Percentiles rank a stretch among this genome's conserved stretches.
phyloP scores from a whole-genome alignment of 2,329 filamentous ascomycete genomes.

The Cadophora sp. region DNA sequence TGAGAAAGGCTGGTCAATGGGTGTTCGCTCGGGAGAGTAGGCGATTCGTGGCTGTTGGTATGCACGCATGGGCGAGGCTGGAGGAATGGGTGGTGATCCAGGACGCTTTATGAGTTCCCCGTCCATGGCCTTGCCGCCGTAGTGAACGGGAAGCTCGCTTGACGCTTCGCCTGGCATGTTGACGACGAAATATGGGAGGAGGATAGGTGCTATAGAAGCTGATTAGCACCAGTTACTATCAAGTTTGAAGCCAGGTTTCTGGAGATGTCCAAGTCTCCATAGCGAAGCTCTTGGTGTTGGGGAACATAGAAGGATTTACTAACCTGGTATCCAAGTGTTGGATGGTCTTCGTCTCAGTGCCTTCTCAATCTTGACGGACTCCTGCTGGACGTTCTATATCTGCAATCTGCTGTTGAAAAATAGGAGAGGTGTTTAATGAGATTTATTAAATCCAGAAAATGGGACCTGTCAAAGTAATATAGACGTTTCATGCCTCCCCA shows the following conservation, averaged over 20 bases:
- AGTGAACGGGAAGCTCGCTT: constrained; percentile 35
- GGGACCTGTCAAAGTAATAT: constrained; percentile 32
- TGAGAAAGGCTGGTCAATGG: constrained; percentile 26
- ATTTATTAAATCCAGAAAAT: constrained; percentile 1
- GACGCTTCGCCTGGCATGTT: constrained; percentile 32
- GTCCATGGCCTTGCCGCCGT: constrained; percentile 33
- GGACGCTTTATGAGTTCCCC: constrained; percentile 36
- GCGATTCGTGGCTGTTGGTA: constrained; percentile 27
- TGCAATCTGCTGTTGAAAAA: constrained; percentile 8
- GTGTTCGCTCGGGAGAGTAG: constrained; percentile 35
- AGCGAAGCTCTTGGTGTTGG: not conserved
- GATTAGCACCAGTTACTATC: not conserved
- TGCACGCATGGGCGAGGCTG: constrained; percentile 29
- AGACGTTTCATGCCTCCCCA: constrained; percentile 26
- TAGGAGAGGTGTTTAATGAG: constrained; percentile 15
- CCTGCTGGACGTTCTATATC: constrained; percentile 16
- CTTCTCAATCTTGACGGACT: constrained; percentile 29
- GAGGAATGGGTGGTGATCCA: constrained; percentile 20
- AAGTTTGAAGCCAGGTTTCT: not conserved
- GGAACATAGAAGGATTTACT: not conserved
- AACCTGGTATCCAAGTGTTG: constrained; percentile 25
- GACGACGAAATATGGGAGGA: constrained; percentile 24
- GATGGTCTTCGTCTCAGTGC: constrained; percentile 30
- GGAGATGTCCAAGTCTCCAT: not conserved
- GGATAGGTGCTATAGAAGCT: constrained; percentile 16